Evolutionary conservation across 345 rosid genomes (phyloP).

Genomic region (Eucalyptus polybractea): DNA sequence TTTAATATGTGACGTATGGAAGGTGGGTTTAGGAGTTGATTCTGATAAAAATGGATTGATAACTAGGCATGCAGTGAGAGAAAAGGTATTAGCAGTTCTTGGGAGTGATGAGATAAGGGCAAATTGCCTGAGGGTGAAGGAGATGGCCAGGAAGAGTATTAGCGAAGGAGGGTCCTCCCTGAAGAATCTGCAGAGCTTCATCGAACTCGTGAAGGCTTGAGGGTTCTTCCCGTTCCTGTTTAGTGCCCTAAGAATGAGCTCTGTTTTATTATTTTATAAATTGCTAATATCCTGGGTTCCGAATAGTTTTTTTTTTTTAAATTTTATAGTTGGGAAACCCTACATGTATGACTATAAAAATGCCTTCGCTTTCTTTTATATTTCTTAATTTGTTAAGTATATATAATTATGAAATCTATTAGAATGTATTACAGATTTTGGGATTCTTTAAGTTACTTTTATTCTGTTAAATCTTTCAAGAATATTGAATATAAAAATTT

Average conservation of each 20-base stretch:
- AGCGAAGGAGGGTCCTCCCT: constrained; percentile 14
- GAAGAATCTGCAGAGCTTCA: background rate
- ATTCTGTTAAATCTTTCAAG: constrained; percentile 10
- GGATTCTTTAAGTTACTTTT: background rate
- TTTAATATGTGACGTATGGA: constrained; percentile 2
- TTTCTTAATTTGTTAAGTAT: background rate
- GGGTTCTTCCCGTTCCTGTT: background rate
- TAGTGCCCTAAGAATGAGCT: background rate
- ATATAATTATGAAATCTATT: background rate
- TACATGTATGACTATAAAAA: background rate
- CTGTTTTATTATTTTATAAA: background rate
- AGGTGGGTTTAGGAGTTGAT: background rate
- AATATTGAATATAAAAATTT: constrained; percentile 20
- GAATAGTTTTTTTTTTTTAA: too few relatives aligned
- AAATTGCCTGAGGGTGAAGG: constrained; percentile 7
- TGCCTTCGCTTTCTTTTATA: background rate
- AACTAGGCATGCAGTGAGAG: constrained; percentile 2
- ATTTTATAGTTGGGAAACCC: too few relatives aligned
- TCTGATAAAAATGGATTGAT: background rate
- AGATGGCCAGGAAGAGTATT: constrained; percentile 1
- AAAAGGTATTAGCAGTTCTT: background rate
- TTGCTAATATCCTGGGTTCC: background rate
- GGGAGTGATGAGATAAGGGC: background rate
- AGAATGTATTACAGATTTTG: background rate
- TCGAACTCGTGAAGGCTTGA: background rate